Conservation (phyloP, 2,329 filamentous ascomycete genomes). For the Lachnellula arida region DNA sequence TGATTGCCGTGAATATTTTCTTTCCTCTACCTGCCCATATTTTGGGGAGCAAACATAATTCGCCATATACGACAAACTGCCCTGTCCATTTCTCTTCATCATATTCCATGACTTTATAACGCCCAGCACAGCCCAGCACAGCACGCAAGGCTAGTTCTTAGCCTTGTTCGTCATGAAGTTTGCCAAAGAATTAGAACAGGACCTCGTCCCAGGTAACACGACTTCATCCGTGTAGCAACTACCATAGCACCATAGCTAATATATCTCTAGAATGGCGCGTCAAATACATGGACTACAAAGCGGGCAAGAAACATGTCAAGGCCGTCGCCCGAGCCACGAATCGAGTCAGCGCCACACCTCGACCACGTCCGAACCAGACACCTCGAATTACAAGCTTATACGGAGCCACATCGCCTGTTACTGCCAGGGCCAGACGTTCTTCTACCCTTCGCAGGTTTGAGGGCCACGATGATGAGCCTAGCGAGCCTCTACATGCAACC, state of each 20-base stretch:
- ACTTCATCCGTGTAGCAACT: not conserved
- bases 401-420: conserved; percentile 20
- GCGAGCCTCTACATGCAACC: conserved; percentile 15
- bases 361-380: conserved; percentile 10
- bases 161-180: conserved; percentile 50
- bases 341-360: conserved; percentile 52
- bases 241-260: conserved; percentile 3
- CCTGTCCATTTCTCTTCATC: too few relatives aligned
- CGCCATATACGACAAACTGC: too few relatives aligned
- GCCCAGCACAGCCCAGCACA: not conserved
- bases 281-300: conserved; percentile 95
- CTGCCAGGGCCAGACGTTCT: conserved; percentile 1
- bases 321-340: conserved; percentile 68
- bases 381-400: conserved; percentile 19
- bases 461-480: conserved; percentile 5
- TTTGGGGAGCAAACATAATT: too few relatives aligned
- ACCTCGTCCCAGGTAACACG: conserved; percentile 71
- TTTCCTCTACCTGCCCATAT: too few relatives aligned
- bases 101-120: not conserved
- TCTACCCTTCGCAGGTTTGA: conserved; percentile 4
- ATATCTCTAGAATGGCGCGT: conserved; percentile 70
- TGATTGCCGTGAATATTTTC: too few relatives aligned
- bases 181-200: conserved; percentile 75
- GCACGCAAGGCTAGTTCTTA: not conserved
- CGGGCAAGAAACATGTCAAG: conserved; percentile 92